A percentile compares a stretch with the other conserved stretches of the same genome.
Evolutionary conservation across 345 rosid genomes (phyloP).

Genomic region (Salix udensis): DNA sequence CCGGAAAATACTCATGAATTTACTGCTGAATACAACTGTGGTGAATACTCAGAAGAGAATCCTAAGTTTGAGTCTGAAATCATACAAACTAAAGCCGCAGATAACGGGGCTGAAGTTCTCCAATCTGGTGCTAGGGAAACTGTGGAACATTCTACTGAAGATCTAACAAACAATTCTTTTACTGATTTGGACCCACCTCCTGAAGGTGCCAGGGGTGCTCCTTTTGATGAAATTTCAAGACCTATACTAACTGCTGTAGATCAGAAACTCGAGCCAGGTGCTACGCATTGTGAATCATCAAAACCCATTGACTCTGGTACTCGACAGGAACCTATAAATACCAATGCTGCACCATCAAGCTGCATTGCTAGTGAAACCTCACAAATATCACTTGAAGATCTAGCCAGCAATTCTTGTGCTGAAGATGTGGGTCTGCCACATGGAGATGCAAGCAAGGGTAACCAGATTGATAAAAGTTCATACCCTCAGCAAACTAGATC

Average conservation of each 20-base stretch:
- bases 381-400: constrained; percentile 10
- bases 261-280: constrained; percentile 16
- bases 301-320: constrained; percentile 19
- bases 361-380: constrained; percentile 14
- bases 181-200: constrained; percentile 9
- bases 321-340: constrained; percentile 1
- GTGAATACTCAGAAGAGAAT: neutral
- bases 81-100: neutral
- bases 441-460: constrained; percentile 10
- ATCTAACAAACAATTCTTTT: neutral
- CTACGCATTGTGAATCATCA: constrained; percentile 10
- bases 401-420: constrained; percentile 12
- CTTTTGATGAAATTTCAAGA: neutral
- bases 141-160: neutral
- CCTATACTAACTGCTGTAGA: constrained; percentile 1
- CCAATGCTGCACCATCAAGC: constrained; percentile 9
- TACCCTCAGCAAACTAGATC: constrained; percentile 13
- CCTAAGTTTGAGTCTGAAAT: constrained; percentile 3
- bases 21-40: neutral
- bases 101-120: neutral
- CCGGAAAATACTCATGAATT: neutral
- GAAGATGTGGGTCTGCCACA: constrained; percentile 13
- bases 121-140: neutral
- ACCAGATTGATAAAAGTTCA: constrained; percentile 15
- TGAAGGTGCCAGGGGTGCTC: constrained; percentile 14